Evolutionary conservation across 2,329 filamentous ascomycete species (phyloP).

Genomic region (Paecilomyces sp.): DNA sequence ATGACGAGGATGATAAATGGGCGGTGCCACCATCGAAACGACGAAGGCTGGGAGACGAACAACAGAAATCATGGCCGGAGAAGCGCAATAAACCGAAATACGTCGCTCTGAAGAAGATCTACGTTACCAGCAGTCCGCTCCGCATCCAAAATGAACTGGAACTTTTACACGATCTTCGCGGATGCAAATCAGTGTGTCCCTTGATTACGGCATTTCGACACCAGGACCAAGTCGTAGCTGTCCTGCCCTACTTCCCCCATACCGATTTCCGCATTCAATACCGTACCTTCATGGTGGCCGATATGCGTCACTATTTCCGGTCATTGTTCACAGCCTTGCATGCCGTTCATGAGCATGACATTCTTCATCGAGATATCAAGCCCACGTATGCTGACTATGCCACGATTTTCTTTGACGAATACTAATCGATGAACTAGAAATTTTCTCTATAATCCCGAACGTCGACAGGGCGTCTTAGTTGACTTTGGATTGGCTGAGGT

Average conservation of each 20-base stretch:
- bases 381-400: constrained; percentile 54
- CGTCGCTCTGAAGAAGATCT: constrained; percentile 98
- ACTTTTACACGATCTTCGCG: constrained; percentile 76
- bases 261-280: constrained; percentile 90
- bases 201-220: constrained; percentile 95
- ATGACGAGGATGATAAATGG: constrained; percentile 59
- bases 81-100: constrained; percentile 57
- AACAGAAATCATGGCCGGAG: constrained; percentile 20
- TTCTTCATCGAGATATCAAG: constrained; percentile 93
- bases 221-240: constrained; percentile 88
- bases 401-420: not conserved
- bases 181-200: constrained; percentile 80
- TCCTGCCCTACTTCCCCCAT: constrained; percentile 92
- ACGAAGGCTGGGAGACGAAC: constrained; percentile 36
- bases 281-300: constrained; percentile 73
- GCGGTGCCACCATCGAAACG: constrained; percentile 59
- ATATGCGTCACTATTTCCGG: constrained; percentile 84
- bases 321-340: constrained; percentile 79
- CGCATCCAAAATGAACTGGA: constrained; percentile 96
- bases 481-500: constrained; percentile 94
- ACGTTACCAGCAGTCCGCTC: constrained; percentile 89
- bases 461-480: constrained; percentile 80
- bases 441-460: constrained; percentile 79
- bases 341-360: constrained; percentile 74
- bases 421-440: constrained; percentile 45